Evolutionary conservation across 73 alveolate species (phyloP).

Genomic region (Paramecium sexaurelia): DNA sequence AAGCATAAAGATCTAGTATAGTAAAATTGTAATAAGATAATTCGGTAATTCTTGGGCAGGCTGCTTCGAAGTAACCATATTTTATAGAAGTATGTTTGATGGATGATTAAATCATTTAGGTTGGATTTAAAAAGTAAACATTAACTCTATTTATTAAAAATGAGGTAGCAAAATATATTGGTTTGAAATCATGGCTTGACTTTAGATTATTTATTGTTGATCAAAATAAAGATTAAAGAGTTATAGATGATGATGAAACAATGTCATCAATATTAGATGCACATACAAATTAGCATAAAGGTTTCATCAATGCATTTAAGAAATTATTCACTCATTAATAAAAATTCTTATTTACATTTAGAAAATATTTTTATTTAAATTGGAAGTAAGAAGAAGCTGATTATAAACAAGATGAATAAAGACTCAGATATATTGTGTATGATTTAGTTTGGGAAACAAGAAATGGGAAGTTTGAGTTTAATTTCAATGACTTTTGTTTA

Average conservation of each 20-base stretch:
- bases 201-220: conserved; percentile 39
- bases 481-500: conserved; percentile 15
- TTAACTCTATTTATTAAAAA: neutral
- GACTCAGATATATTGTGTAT: neutral
- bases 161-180: neutral
- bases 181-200: conserved; percentile 1
- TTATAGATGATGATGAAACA: conserved; percentile 27
- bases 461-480: neutral
- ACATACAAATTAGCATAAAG: neutral
- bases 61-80: neutral
- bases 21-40: neutral
- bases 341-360: neutral
- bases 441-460: conserved; percentile 5
- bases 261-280: conserved; percentile 16
- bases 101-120: neutral
- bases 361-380: neutral
- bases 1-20: neutral
- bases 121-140: conserved; percentile 11
- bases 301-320: neutral
- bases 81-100: neutral
- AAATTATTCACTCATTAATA: neutral
- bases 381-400: conserved; percentile 1
- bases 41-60: neutral
- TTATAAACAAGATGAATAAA: neutral
- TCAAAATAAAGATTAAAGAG: neutral